Conservation (phyloP, 1,284 basidiomycete genomes). For the Ceratobasidium sp. region DNA sequence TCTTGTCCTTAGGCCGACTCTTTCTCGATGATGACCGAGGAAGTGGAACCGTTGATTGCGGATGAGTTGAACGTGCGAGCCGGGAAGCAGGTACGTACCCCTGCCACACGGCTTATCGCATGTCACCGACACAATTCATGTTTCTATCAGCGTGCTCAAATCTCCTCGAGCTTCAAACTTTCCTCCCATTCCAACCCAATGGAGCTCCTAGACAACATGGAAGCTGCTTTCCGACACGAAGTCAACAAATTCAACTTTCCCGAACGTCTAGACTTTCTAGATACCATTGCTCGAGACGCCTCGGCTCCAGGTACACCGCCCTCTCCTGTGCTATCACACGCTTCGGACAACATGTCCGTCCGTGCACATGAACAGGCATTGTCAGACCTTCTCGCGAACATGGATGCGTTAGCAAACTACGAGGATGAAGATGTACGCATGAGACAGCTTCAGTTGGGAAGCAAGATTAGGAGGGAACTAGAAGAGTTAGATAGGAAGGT, state of each 20-base stretch:
- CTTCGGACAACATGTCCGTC: conserved; percentile 4
- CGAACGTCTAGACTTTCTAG: conserved; percentile 22
- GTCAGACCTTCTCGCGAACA: background rate
- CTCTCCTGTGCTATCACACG: conserved; percentile 14
- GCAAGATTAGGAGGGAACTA: conserved; percentile 18
- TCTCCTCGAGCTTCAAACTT: background rate
- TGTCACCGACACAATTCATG: background rate
- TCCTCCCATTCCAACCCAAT: background rate
- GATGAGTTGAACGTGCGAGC: conserved; percentile 1
- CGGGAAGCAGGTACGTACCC: conserved; percentile 16
- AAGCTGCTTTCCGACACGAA: conserved; percentile 18
- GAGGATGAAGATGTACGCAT: conserved; percentile 47
- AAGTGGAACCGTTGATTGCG: background rate
- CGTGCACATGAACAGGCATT: conserved; percentile 21
- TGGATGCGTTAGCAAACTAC: conserved; percentile 36
- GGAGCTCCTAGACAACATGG: conserved; percentile 14
- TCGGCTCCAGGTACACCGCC: background rate
- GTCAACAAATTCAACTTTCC: conserved; percentile 35
- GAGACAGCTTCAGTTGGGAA: conserved; percentile 11
- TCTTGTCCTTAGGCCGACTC: background rate
- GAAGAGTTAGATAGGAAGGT: conserved; percentile 30
- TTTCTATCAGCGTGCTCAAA: conserved; percentile 7
- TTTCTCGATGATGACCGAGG: background rate
- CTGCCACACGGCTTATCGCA: background rate
- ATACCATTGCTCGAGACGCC: background rate